These are phyloP conservation scores for Alectoria sarmentosa DNA, from an alignment of 495 filamentous ascomycete species.

Conservation along the genomic window DNA sequence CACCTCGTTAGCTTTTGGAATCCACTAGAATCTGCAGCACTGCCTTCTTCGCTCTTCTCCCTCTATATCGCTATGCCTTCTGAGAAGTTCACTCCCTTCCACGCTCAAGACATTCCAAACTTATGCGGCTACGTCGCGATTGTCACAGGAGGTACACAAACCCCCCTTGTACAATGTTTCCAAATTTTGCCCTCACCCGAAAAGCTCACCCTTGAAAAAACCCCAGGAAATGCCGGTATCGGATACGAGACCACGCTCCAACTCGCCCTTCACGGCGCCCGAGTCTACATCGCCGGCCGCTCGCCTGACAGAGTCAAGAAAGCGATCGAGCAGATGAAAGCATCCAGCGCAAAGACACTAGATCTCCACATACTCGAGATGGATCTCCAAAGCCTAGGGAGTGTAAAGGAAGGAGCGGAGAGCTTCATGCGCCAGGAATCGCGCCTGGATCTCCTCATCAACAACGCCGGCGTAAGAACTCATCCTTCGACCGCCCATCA, in stretches of 20 bases:
- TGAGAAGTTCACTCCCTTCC: not conserved
- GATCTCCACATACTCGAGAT: constrained; percentile 33
- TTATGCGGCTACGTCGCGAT: constrained; percentile 12
- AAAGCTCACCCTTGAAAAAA: not conserved
- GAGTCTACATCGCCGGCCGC: constrained; percentile 39
- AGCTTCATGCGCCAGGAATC: constrained; percentile 24
- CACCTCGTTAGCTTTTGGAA: not conserved
- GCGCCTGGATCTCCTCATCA: constrained; percentile 46
- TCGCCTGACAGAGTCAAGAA: constrained; percentile 31
- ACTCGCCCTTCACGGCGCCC: constrained; percentile 35
- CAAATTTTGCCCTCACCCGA: too few relatives aligned
- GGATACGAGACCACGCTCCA: constrained; percentile 35
- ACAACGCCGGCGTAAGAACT: constrained; percentile 46
- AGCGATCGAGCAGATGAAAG: constrained; percentile 36
- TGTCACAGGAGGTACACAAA: constrained; percentile 15
- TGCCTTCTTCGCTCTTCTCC: not conserved
- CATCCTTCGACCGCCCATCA: too few relatives aligned
- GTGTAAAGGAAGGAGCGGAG: constrained; percentile 30
- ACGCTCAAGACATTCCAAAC: not conserved
- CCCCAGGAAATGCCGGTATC: constrained; percentile 4
- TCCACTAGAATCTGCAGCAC: not conserved
- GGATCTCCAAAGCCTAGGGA: constrained; percentile 37
- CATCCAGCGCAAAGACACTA: constrained; percentile 30
- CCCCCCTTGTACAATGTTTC: not conserved
- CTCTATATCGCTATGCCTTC: not conserved